Percentiles rank a stretch among this genome's conserved stretches.
phyloP scores from a whole-genome alignment of 2,329 filamentous ascomycete genomes.

The Fusarium subtropicale region DNA sequence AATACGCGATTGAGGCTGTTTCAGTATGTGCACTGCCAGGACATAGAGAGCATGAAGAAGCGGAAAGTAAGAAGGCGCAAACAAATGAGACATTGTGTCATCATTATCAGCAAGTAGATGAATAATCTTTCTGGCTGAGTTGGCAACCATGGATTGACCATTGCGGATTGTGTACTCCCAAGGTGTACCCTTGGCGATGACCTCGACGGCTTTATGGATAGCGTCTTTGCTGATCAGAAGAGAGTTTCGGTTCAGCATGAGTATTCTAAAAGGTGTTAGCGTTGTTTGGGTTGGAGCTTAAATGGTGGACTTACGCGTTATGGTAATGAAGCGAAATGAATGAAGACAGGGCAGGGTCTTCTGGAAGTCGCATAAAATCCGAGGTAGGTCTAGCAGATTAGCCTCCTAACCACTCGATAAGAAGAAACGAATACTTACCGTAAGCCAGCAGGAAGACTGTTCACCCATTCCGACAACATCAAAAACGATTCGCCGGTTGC shows the following conservation, averaged over 20 bases:
- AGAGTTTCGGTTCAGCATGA: conserved; percentile 6
- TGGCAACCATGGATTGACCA: conserved; percentile 11
- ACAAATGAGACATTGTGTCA: background rate
- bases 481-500: conserved; percentile 4
- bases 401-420: fast-evolving
- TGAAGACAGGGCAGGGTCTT: background rate
- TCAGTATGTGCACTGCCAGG: background rate
- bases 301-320: background rate
- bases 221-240: conserved; percentile 2
- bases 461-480: background rate
- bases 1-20: conserved; percentile 6
- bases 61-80: background rate
- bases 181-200: conserved; percentile 4
- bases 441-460: background rate
- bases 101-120: background rate
- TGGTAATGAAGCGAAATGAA: conserved; percentile 14
- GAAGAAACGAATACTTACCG: fast-evolving
- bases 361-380: background rate
- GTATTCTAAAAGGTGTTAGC: background rate
- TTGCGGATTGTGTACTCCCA: conserved; percentile 14
- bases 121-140: conserved; percentile 1
- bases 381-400: background rate
- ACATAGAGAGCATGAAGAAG: conserved; percentile 13
- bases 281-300: too few species aligned
- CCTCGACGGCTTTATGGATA: conserved; percentile 1